phyloP scores from a whole-genome alignment of 1,284 basidiomycete genomes.

The Puccinia sorghi region DNA sequence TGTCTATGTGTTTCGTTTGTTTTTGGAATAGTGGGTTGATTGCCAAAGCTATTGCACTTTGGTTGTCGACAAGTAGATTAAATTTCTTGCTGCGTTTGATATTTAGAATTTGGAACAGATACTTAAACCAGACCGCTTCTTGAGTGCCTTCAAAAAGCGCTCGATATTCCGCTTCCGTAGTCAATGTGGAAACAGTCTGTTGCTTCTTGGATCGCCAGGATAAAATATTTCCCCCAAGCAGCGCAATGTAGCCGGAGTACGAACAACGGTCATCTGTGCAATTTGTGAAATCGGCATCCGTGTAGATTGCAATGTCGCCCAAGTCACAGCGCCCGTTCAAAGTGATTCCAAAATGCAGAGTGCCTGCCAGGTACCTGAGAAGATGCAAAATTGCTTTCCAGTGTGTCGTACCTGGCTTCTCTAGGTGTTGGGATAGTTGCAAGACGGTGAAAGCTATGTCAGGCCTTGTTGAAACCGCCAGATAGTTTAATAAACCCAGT shows the following conservation, averaged over 20 bases:
- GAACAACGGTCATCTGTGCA: neutral
- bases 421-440: neutral
- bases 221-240: neutral
- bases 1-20: neutral
- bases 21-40: neutral
- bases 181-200: neutral
- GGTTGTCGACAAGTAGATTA: neutral
- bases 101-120: neutral
- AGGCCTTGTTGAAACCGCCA: neutral
- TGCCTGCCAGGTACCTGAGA: neutral
- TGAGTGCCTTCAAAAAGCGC: neutral
- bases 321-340: neutral
- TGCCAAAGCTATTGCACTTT: neutral
- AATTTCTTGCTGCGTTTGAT: too few species aligned
- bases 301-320: neutral
- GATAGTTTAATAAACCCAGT: neutral
- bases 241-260: neutral
- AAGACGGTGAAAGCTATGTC: neutral
- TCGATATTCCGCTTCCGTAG: neutral
- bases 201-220: neutral
- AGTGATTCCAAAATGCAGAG: neutral
- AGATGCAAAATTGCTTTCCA: constrained; percentile 3
- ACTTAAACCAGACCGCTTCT: neutral
- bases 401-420: neutral
- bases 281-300: constrained; percentile 2